Conservation (phyloP, 2,329 filamentous ascomycete species). For the Colletotrichum cereale region DNA sequence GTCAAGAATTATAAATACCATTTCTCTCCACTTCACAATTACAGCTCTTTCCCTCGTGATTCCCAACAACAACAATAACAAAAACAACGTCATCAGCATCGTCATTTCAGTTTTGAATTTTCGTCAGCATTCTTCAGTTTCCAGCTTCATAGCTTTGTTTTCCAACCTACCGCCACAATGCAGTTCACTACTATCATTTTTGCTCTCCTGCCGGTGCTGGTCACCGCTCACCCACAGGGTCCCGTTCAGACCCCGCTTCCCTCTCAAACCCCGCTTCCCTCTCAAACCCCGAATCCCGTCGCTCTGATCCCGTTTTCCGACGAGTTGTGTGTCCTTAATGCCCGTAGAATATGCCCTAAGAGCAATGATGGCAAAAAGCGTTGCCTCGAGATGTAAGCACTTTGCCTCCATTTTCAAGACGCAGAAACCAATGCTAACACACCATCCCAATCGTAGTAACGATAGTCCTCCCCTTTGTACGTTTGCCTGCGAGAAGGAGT, state of each 20-base stretch:
- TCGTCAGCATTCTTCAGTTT: neutral
- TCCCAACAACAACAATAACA: neutral
- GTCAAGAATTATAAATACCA: neutral
- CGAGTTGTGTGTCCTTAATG: fast-evolving
- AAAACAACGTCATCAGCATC: too few species aligned
- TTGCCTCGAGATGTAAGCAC: neutral
- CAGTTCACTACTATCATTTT: neutral
- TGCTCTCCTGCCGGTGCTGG: neutral
- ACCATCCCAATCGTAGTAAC: neutral
- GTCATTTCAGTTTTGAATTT: too few species aligned
- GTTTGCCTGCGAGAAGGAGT: neutral
- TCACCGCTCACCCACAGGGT: too few species aligned
- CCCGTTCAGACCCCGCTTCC: too few species aligned
- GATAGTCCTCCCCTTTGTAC: fast-evolving
- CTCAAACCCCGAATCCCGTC: too few species aligned
- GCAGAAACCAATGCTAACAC: neutral
- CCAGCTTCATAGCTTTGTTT: neutral
- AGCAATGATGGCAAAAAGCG: neutral
- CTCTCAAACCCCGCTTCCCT: too few species aligned
- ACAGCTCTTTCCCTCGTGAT: neutral
- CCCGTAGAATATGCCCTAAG: neutral
- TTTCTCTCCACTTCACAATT: neutral
- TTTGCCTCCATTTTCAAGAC: too few species aligned
- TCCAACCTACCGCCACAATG: neutral
- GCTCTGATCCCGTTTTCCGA: neutral